Evolutionary conservation across 2,329 filamentous ascomycete genomes (phyloP).

Genomic region (Diaporthe sp.): DNA sequence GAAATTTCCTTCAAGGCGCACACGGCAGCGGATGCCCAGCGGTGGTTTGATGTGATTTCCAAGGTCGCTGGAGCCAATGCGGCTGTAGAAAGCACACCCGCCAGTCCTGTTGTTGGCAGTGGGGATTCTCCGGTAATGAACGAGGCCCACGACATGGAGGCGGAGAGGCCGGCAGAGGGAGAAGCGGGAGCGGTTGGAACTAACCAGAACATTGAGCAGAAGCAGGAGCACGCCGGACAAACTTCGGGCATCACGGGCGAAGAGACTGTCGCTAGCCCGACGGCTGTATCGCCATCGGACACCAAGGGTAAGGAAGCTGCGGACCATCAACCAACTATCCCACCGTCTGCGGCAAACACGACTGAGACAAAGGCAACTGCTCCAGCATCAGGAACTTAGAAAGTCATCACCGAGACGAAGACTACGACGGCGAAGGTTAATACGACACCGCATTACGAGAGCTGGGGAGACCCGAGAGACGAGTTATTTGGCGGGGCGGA

Average conservation of each 20-base stretch:
- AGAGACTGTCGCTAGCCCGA: conserved; percentile 48
- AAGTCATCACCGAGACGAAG: conserved; percentile 28
- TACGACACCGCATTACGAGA: conserved; percentile 1
- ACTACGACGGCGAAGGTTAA: conserved; percentile 9
- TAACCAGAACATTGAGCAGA: conserved; percentile 35
- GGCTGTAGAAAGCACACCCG: conserved; percentile 45
- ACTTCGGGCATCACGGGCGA: conserved; percentile 60
- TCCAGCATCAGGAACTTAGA: conserved; percentile 37
- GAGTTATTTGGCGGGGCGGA: conserved; percentile 33
- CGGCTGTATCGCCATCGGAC: conserved; percentile 46
- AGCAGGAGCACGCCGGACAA: conserved; percentile 54
- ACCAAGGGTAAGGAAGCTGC: conserved; percentile 36
- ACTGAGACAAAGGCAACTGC: conserved; percentile 28
- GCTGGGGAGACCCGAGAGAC: conserved; percentile 24
- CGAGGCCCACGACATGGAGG: conserved; percentile 46
- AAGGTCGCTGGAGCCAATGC: conserved; percentile 65
- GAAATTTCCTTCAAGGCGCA: conserved; percentile 92
- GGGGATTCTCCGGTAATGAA: conserved; percentile 47
- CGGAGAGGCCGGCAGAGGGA: conserved; percentile 38
- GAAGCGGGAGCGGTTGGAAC: conserved; percentile 40
- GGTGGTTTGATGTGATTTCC: conserved; percentile 85
- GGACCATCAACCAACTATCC: conserved; percentile 23
- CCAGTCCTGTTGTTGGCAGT: conserved; percentile 48
- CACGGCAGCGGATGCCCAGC: conserved; percentile 81
- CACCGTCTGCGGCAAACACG: conserved; percentile 35